Evolutionary conservation across 768 basidiomycete genomes (phyloP), one percentile per base, ranked within the genome.

Genomic region (Collybia nuda): DNA sequence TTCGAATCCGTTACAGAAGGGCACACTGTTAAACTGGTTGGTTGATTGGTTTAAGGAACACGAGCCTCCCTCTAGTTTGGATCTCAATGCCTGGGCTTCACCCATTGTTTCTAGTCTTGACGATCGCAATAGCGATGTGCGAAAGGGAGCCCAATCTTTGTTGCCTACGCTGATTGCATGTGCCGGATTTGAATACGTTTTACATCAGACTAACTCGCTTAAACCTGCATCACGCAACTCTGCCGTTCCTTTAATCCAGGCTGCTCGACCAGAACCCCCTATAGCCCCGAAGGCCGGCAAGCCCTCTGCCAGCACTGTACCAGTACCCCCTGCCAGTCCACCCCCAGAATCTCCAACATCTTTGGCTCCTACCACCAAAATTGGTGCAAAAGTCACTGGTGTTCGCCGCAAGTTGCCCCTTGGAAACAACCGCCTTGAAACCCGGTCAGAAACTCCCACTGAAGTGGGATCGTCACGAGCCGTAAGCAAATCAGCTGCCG

Each of bases 221-320:
- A 99, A 98, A 63, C 89, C 96, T 23, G 97, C 97, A 0, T 95
- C 94, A 8, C 86, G 86, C 48, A 72, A 81, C 38, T 87, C 88
- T 23, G 91, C 93, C 5, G 69, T 88, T 8, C 94, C 95, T 8
- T 74, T 98, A 29, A 92, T 99, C 52, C 90, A 97, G 64, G 86
- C 88, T 9, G 92, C 93, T 26, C 82, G 84, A 35, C 76, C 81
- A 9, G 56, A 74, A 7, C 61, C 67, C 4, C 50, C 69, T 21
- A 51, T 63, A 11, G n/a, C 65, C 17, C 28, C 64, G 23, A 52
- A 56, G 21, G 3, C 54, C 19, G 51, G 62, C 26, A 56, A 59
- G 32, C 53, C 66, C 41, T 61, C 67, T 36, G 54, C 70, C 42
- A 47, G 62, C 14, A 52, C 63, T 21, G 63, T 69, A n/a, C 41